Conservation (phyloP, 2,329 filamentous ascomycete genomes). For the Neofusicoccum parvum region DNA sequence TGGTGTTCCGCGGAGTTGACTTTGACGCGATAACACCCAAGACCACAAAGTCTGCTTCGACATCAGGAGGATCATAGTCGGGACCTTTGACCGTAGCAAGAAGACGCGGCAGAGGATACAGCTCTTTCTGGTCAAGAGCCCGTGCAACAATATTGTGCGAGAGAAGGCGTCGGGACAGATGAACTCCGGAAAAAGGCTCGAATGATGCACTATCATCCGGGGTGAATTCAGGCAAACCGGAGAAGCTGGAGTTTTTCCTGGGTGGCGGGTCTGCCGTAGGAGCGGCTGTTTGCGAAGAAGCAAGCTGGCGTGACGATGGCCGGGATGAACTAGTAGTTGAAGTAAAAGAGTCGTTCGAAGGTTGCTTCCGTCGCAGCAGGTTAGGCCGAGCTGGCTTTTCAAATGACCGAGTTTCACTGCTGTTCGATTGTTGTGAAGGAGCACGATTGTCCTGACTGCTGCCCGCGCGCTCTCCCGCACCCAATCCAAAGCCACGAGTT, state of each 20-base stretch:
- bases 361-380: not conserved
- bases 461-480: slow-evolving; percentile 19
- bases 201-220: slow-evolving; percentile 46
- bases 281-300: not conserved
- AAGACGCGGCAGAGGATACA: slow-evolving; percentile 77
- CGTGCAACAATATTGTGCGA: slow-evolving; percentile 79
- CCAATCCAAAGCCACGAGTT: slow-evolving; percentile 43
- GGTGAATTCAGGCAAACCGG: slow-evolving; percentile 25
- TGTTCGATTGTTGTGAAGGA: slow-evolving; percentile 16
- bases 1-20: slow-evolving; percentile 72
- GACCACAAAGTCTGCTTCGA: slow-evolving; percentile 87
- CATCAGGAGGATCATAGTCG: slow-evolving; percentile 75
- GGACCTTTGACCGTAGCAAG: slow-evolving; percentile 80
- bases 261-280: not conserved
- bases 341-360: slow-evolving; percentile 1
- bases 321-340: not conserved
- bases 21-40: slow-evolving; percentile 88
- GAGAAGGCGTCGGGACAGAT: slow-evolving; percentile 80
- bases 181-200: slow-evolving; percentile 82
- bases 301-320: slow-evolving; percentile 4
- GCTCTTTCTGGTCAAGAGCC: slow-evolving; percentile 75
- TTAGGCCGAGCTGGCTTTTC: slow-evolving; percentile 3
- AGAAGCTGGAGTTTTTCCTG: slow-evolving; percentile 8
- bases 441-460: slow-evolving; percentile 23
- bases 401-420: slow-evolving; percentile 1